phyloP scores from a whole-genome alignment of 2,329 filamentous ascomycete species.

The Lasiodiplodia theobromae region DNA sequence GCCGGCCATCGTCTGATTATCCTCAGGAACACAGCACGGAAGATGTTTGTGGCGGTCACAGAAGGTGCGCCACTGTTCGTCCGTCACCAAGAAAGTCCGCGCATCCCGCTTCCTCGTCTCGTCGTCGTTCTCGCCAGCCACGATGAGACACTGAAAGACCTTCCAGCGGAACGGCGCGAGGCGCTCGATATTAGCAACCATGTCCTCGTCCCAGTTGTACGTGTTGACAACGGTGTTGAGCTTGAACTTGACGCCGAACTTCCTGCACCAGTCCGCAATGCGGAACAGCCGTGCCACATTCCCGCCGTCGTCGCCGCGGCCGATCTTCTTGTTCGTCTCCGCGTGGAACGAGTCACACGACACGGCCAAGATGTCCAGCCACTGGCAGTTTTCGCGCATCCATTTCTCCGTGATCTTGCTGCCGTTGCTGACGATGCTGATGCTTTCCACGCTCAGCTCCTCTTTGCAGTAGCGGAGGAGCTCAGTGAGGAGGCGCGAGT shows the following conservation, averaged over 20 bases:
- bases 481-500: conserved; percentile 52
- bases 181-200: conserved; percentile 38
- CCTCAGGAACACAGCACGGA: neutral
- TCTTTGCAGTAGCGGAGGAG: conserved; percentile 59
- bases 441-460: conserved; percentile 56
- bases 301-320: conserved; percentile 54
- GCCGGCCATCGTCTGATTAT: conserved; percentile 2
- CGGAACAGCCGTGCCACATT: conserved; percentile 55
- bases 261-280: conserved; percentile 54
- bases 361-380: conserved; percentile 63
- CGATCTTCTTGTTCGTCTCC: conserved; percentile 59
- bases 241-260: conserved; percentile 62
- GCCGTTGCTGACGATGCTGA: conserved; percentile 64
- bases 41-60: conserved; percentile 51
- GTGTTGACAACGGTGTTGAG: conserved; percentile 63
- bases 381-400: conserved; percentile 51
- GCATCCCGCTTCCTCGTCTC: conserved; percentile 43
- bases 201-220: conserved; percentile 56
- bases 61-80: conserved; percentile 57
- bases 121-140: conserved; percentile 61
- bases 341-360: conserved; percentile 63
- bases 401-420: conserved; percentile 55
- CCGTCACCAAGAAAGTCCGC: conserved; percentile 54
- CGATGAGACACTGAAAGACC: conserved; percentile 62
- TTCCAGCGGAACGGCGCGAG: conserved; percentile 63